Percentiles rank a stretch among this genome's conserved stretches.
These are phyloP conservation scores for Monosporascus sp. DNA, from an alignment of 2,329 filamentous ascomycete genomes.

Conservation along the genomic window DNA sequence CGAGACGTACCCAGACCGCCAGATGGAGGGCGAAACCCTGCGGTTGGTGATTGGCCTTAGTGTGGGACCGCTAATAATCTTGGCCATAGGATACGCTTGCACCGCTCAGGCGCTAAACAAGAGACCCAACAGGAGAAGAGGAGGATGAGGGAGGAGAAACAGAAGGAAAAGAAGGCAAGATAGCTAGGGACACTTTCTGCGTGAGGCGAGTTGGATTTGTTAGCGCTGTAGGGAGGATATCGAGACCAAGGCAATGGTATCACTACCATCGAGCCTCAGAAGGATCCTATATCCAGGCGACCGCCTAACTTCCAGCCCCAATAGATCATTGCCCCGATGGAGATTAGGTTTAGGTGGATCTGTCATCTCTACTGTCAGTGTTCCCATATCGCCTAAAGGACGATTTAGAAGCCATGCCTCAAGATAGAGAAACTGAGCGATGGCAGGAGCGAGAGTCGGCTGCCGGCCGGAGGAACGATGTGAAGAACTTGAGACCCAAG, in stretches of 20 bases:
- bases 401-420: no score
- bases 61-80: background rate
- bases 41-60: background rate
- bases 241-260: background rate
- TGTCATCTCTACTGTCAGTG: background rate
- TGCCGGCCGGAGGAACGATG: no score
- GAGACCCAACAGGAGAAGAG: background rate
- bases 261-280: background rate
- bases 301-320: conserved; percentile 25
- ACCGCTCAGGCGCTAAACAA: background rate
- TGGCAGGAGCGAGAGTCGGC: no score
- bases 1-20: no score
- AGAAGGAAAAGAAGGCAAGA: background rate
- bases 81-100: background rate
- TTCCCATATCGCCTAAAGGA: background rate
- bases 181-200: no score
- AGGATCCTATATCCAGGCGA: conserved; percentile 11
- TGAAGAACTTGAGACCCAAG: background rate
- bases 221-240: background rate
- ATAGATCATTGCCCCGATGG: conserved; percentile 25
- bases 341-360: conserved; percentile 36
- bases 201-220: background rate
- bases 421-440: no score
- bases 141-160: background rate
- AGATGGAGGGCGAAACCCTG: background rate